Conservation (phyloP, 164 flowering plant genomes). For the Umbilicus rupestris region DNA sequence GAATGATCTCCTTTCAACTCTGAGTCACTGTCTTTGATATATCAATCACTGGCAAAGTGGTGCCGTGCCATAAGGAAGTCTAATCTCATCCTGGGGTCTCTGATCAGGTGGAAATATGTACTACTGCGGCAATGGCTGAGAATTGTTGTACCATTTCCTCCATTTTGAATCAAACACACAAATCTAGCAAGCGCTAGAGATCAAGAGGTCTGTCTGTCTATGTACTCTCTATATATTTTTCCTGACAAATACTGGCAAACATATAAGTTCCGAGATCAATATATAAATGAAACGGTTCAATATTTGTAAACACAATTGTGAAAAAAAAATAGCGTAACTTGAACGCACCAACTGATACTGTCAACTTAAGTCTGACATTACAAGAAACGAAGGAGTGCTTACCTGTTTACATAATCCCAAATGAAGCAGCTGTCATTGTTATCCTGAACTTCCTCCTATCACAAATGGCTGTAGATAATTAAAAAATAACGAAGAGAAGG, state of each 20-base stretch:
- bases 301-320: not conserved
- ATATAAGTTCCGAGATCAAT: not conserved
- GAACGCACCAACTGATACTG: not conserved
- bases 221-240: not conserved
- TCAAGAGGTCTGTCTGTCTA: not conserved
- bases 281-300: not conserved
- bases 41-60: conserved; percentile 23
- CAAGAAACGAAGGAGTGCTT: not conserved
- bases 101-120: conserved; percentile 21
- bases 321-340: not conserved
- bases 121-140: conserved; percentile 16
- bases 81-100: conserved; percentile 18
- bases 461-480: not conserved
- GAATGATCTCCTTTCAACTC: conserved; percentile 13
- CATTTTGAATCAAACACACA: conserved; percentile 10
- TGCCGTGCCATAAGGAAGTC: conserved; percentile 10
- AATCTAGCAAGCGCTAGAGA: not conserved
- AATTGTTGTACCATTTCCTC: conserved; percentile 12
- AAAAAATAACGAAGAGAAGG: not conserved
- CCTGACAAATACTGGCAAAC: not conserved
- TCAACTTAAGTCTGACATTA: not conserved
- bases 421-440: not conserved
- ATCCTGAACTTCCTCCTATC: not conserved
- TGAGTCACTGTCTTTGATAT: not conserved
- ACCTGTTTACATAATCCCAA: not conserved